These are phyloP conservation scores for Atkinsonella texensis DNA, from an alignment of 2,329 filamentous ascomycete genomes.

Conservation along the genomic window DNA sequence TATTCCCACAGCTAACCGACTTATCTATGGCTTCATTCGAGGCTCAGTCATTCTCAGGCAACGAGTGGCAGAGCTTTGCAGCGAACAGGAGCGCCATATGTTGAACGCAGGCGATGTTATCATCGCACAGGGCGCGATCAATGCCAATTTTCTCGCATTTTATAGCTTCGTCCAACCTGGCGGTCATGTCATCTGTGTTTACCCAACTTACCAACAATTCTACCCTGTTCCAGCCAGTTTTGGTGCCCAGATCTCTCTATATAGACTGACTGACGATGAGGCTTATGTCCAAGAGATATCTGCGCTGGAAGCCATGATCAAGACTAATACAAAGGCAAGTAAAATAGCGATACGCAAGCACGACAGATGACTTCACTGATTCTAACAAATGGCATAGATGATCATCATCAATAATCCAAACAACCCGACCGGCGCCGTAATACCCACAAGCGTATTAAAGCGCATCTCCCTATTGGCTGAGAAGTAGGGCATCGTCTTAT, in stretches of 20 bases:
- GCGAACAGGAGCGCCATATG: constrained; percentile 32
- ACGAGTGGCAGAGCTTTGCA: constrained; percentile 45
- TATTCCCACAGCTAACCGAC: constrained; percentile 38
- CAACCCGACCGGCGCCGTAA: constrained; percentile 67
- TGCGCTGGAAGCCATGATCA: constrained; percentile 50
- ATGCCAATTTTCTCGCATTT: constrained; percentile 71
- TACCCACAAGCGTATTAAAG: constrained; percentile 48
- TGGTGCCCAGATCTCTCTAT: constrained; percentile 66
- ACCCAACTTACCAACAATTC: constrained; percentile 78
- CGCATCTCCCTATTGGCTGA: constrained; percentile 52
- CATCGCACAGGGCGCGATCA: constrained; percentile 69
- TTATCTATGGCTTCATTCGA: constrained; percentile 64
- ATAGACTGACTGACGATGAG: constrained; percentile 54
- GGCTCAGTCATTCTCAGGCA: constrained; percentile 52
- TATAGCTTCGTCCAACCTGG: constrained; percentile 60
- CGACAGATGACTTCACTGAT: neutral
- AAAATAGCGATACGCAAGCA: neutral
- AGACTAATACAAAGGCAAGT: constrained; percentile 56
- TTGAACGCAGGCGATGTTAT: constrained; percentile 49
- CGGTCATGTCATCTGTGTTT: constrained; percentile 78
- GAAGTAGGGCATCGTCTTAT: constrained; percentile 50
- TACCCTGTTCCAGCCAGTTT: constrained; percentile 63
- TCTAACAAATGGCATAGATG: constrained; percentile 31
- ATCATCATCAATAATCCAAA: constrained; percentile 60
- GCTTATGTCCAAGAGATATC: constrained; percentile 55